These are phyloP conservation scores for Apiotrichum veenhuisii DNA, from an alignment of 1,284 basidiomycete species.

Conservation along the genomic window DNA sequence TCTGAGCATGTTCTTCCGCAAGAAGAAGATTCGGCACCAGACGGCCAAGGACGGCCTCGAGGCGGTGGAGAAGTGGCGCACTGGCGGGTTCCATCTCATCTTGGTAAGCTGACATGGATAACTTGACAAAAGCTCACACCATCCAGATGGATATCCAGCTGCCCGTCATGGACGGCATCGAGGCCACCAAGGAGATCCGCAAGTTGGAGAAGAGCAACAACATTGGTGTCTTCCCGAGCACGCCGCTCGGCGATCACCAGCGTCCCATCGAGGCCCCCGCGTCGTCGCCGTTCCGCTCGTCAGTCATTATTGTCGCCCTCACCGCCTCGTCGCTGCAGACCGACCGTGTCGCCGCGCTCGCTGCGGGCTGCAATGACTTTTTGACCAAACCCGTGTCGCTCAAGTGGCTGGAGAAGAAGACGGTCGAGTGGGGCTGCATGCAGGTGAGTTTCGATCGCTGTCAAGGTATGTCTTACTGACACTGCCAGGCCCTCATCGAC, in stretches of 20 bases:
- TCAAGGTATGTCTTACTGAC: conserved; percentile 9
- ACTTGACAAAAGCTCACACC: conserved; percentile 1
- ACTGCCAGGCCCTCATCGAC: conserved; percentile 48
- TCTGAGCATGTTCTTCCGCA: conserved; percentile 89
- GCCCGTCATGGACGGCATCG: conserved; percentile 97
- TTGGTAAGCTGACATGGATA: conserved; percentile 56
- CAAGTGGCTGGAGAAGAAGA: conserved; percentile 95
- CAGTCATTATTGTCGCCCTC: conserved; percentile 97
- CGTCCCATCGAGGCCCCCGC: conserved; percentile 21
- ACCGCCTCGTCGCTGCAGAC: conserved; percentile 90
- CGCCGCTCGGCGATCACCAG: conserved; percentile 58
- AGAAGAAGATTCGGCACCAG: conserved; percentile 93
- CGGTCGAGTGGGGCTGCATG: conserved; percentile 86
- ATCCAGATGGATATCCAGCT: conserved; percentile 99
- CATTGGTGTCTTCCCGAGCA: conserved; percentile 65
- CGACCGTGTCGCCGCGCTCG: conserved; percentile 91
- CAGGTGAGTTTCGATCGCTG: conserved; percentile 33
- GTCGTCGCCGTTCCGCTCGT: conserved; percentile 71
- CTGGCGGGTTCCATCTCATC: conserved; percentile 91
- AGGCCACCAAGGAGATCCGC: conserved; percentile 94
- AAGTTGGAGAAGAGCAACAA: conserved; percentile 69
- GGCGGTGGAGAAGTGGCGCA: conserved; percentile 93
- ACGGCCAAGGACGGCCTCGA: conserved; percentile 93
- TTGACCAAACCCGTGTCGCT: conserved; percentile 94
- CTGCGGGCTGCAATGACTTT: conserved; percentile 98